Evolutionary conservation across 2,329 filamentous ascomycete genomes (phyloP), one percentile per base, ranked within the genome.

Genomic region (Epicoccum nigrum): DNA sequence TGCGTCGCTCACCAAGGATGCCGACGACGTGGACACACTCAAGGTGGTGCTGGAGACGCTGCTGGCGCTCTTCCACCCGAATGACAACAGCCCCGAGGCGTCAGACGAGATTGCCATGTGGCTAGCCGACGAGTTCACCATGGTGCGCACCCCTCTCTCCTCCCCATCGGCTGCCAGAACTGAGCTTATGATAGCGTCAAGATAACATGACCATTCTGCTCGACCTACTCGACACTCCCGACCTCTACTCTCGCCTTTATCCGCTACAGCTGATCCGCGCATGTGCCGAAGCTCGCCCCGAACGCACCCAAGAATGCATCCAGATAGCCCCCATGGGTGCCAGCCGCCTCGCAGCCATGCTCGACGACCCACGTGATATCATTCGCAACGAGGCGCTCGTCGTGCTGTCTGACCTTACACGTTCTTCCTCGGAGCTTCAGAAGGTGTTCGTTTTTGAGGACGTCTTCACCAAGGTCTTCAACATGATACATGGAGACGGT

Each of bases 51-150:
- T 99, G 59, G 94, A 99, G 82, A 99, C 95, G 35, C 79, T 99
- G 65, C 80, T 97, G 71, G 93, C 95, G 86, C 86, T 99, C 32
- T 97, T 97, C 74, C 85, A 83, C 60, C 86, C 84, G 5, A 83
- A 87, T 68, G 80, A 81, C 65, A 77, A 77, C 40, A 86, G 85
- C 67, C 80, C 91, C 25, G 93, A 97, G 81, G 91, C 93, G 45
- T 96, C 93, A 12, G 93, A 97, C 59, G 94, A 99, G 75, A 95
- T 99, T 64, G 89, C 89, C 15, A 79, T 97, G 21, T 99, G 94
- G 92, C 81, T 99, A 52, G 94, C 94, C 45, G 94, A 99, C 75
- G 93, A 97, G 74, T 99, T 99, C 72, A 97, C 94, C 27, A 92
- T 96, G 80, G 85, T 87, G 79, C 59, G 76, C 68, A 33, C 49